These are phyloP conservation scores for Boletus fagicola DNA, from an alignment of 768 basidiomycete species.

Conservation along the genomic window DNA sequence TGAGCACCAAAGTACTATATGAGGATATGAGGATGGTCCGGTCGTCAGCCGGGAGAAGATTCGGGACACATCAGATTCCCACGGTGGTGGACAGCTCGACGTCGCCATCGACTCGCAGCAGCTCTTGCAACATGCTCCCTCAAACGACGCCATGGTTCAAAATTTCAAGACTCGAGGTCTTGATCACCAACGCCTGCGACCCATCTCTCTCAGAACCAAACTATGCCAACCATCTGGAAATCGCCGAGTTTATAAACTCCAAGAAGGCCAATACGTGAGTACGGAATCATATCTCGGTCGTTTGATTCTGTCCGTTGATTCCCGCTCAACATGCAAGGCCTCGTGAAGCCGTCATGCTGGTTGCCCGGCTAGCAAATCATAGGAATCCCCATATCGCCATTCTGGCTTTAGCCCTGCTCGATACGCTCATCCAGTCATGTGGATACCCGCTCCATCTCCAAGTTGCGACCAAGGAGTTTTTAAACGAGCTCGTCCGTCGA, in stretches of 20 bases:
- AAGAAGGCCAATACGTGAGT: slow-evolving; percentile 97
- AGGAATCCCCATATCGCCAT: slow-evolving; percentile 90
- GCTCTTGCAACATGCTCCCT: slow-evolving; percentile 41
- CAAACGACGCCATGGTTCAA: slow-evolving; percentile 53
- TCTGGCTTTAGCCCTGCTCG: slow-evolving; percentile 80
- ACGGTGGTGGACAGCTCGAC: background rate
- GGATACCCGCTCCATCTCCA: slow-evolving; percentile 98
- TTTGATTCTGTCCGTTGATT: background rate
- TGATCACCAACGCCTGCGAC: slow-evolving; percentile 83
- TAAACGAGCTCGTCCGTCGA: slow-evolving; percentile 96
- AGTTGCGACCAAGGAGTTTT: slow-evolving; percentile 94
- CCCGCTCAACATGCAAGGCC: slow-evolving; percentile 50
- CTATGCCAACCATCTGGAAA: slow-evolving; percentile 87
- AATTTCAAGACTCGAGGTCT: slow-evolving; percentile 63
- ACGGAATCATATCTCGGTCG: background rate
- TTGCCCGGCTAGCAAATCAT: slow-evolving; percentile 84
- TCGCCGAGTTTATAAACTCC: slow-evolving; percentile 87
- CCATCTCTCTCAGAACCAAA: slow-evolving; percentile 86
- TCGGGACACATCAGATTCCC: background rate
- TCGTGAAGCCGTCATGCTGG: slow-evolving; percentile 84
- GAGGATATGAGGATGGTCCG: too few species aligned
- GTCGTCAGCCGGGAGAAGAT: too few species aligned
- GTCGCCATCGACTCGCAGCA: background rate
- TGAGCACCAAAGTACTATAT: too few species aligned
- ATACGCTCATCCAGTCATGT: slow-evolving; percentile 91